phyloP scores from a whole-genome alignment of 2,329 filamentous ascomycete species.

The Phaeosphaeria sp. region DNA sequence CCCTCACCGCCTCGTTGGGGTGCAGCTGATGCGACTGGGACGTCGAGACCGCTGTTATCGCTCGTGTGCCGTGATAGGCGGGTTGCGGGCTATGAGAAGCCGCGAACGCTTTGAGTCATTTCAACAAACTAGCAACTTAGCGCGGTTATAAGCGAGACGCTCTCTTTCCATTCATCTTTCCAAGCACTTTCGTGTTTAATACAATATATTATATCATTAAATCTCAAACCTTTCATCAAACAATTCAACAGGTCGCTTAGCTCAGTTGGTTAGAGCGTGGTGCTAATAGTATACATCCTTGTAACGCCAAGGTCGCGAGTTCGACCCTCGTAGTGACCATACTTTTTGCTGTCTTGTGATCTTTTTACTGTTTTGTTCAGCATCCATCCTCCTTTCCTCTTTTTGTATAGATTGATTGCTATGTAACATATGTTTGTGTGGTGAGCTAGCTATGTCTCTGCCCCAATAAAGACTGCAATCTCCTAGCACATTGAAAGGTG shows the following conservation, averaged over 20 bases:
- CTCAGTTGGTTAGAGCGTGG: background rate
- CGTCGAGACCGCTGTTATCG: background rate
- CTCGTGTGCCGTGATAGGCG: background rate
- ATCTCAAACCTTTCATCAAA: background rate
- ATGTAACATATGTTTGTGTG: no score
- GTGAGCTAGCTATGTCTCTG: no score
- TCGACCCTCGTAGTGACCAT: background rate
- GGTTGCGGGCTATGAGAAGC: background rate
- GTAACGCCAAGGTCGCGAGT: background rate
- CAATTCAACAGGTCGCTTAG: background rate
- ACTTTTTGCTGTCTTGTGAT: background rate
- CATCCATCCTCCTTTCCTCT: no score
- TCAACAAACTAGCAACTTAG: background rate
- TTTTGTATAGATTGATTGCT: no score
- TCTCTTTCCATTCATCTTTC: no score
- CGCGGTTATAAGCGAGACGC: background rate
- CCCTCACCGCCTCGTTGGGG: conserved; percentile 7
- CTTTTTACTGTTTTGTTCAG: no score
- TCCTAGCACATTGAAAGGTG: no score
- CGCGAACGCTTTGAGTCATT: no score
- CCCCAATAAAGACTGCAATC: no score
- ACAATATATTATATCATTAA: background rate
- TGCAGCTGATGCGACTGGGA: background rate
- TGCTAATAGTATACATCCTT: background rate
- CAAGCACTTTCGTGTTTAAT: no score